Conservation (phyloP, 2,329 filamentous ascomycete species). For the Sarocladiaceae sp. region DNA sequence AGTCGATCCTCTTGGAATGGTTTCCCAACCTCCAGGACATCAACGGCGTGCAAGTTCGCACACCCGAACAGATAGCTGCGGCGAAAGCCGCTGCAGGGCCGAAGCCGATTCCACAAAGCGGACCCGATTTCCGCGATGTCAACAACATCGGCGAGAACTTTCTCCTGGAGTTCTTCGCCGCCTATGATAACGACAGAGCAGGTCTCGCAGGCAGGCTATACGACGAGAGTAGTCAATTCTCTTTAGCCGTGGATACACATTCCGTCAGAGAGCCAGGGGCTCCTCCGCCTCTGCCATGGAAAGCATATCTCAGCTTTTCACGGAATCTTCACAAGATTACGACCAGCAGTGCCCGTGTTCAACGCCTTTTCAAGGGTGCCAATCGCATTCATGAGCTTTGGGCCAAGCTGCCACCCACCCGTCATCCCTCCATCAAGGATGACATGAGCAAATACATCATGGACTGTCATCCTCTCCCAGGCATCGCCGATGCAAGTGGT, state of each 20-base stretch:
- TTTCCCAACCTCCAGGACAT: slow-evolving; percentile 75
- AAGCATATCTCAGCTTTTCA: slow-evolving; percentile 68
- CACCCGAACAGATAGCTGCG: slow-evolving; percentile 60
- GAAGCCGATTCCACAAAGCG: slow-evolving; percentile 54
- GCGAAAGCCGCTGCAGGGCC: slow-evolving; percentile 42
- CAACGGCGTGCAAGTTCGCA: slow-evolving; percentile 69
- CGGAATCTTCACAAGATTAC: slow-evolving; percentile 70
- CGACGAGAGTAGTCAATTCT: slow-evolving; percentile 69
- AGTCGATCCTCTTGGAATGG: slow-evolving; percentile 67
- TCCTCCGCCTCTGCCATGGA: slow-evolving; percentile 54
- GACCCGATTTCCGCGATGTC: slow-evolving; percentile 68
- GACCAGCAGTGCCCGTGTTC: slow-evolving; percentile 51
- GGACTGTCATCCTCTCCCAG: slow-evolving; percentile 70
- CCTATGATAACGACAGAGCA: slow-evolving; percentile 66
- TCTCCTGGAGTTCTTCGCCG: slow-evolving; percentile 63
- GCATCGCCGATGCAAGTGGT: slow-evolving; percentile 63
- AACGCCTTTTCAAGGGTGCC: slow-evolving; percentile 59
- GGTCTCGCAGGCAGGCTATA: slow-evolving; percentile 62
- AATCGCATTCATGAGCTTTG: slow-evolving; percentile 62
- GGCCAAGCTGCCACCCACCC: slow-evolving; percentile 63
- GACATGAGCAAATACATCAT: slow-evolving; percentile 71
- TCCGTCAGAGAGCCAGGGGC: slow-evolving; percentile 42
- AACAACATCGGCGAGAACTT: slow-evolving; percentile 70
- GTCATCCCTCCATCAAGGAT: slow-evolving; percentile 63
- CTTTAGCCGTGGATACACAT: slow-evolving; percentile 62